Conservation (phyloP, 108 stramenopile species). For the Cylindrotheca fusiformis region DNA sequence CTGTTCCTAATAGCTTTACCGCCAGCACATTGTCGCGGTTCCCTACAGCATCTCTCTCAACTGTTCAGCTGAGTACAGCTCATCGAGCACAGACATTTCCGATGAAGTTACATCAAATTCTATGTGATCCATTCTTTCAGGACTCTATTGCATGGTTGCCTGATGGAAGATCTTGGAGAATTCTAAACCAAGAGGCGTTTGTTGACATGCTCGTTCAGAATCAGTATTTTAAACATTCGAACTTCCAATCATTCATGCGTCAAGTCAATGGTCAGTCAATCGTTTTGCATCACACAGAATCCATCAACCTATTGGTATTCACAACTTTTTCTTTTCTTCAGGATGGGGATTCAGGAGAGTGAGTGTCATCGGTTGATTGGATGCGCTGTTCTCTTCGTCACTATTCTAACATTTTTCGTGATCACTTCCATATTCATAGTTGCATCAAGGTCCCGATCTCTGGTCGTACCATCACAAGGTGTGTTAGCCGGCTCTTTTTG, state of each 20-base stretch:
- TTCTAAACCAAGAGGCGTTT: slow-evolving; percentile 27
- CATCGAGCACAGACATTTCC: slow-evolving; percentile 31
- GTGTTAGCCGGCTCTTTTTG: too few relatives aligned
- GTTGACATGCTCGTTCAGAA: slow-evolving; percentile 29
- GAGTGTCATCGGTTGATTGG: too few relatives aligned
- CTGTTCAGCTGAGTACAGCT: not conserved
- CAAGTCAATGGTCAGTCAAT: slow-evolving; percentile 14
- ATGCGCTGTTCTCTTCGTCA: too few relatives aligned
- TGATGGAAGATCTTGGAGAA: slow-evolving; percentile 38
- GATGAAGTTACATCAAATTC: slow-evolving; percentile 52
- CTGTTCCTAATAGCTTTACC: not conserved
- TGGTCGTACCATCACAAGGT: too few relatives aligned
- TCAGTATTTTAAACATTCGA: slow-evolving; percentile 27
- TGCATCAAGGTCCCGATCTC: too few relatives aligned
- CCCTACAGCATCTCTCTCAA: not conserved
- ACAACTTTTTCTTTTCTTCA: too few relatives aligned
- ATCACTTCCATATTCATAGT: too few relatives aligned
- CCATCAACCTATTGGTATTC: not conserved
- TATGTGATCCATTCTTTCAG: slow-evolving; percentile 48
- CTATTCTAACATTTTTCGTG: too few relatives aligned
- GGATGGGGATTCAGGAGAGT: not conserved
- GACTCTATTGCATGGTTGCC: slow-evolving; percentile 60
- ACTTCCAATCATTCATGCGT: slow-evolving; percentile 16
- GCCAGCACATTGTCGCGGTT: not conserved
- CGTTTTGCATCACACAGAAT: not conserved